A percentile compares a stretch with the other conserved stretches of the same genome.
phyloP scores from a whole-genome alignment of 768 basidiomycete genomes.

The Brasilioporus rufonigricans region DNA sequence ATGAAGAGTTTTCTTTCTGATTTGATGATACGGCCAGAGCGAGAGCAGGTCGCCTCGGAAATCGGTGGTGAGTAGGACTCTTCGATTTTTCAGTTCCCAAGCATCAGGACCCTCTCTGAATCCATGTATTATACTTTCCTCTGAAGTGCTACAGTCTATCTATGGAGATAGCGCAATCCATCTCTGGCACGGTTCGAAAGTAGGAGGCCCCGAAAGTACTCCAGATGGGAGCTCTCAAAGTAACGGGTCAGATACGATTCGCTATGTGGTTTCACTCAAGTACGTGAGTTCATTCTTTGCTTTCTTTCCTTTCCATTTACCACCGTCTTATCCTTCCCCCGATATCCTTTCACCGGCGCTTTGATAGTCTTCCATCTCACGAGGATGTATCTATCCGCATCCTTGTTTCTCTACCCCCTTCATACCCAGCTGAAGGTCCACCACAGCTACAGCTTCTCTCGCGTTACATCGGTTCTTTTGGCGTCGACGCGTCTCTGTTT shows the following conservation, averaged over 20 bases:
- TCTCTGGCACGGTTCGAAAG: conserved; percentile 48
- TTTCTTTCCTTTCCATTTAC: background rate
- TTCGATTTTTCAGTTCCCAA: background rate
- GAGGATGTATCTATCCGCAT: conserved; percentile 51
- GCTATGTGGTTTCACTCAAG: conserved; percentile 67
- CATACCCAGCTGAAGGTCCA: conserved; percentile 65
- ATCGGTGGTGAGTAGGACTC: conserved; percentile 40
- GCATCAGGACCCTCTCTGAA: background rate
- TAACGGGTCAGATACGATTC: conserved; percentile 40
- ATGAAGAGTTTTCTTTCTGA: conserved; percentile 26
- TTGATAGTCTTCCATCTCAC: conserved; percentile 50
- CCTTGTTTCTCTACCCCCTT: conserved; percentile 54
- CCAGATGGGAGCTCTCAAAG: conserved; percentile 8
- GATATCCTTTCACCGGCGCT: background rate
- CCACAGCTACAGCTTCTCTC: conserved; percentile 86
- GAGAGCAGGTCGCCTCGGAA: conserved; percentile 47
- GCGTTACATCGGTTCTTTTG: conserved; percentile 77
- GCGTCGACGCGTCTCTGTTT: conserved; percentile 71
- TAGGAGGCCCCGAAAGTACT: conserved; percentile 8
- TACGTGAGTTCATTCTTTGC: conserved; percentile 38
- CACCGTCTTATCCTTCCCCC: background rate
- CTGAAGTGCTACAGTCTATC: conserved; percentile 70
- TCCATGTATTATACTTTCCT: conserved; percentile 3
- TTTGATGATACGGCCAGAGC: conserved; percentile 34
- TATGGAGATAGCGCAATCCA: conserved; percentile 68